Evolutionary conservation across 1,284 basidiomycete species (phyloP).

Genomic region (Ganoderma lucidum): DNA sequence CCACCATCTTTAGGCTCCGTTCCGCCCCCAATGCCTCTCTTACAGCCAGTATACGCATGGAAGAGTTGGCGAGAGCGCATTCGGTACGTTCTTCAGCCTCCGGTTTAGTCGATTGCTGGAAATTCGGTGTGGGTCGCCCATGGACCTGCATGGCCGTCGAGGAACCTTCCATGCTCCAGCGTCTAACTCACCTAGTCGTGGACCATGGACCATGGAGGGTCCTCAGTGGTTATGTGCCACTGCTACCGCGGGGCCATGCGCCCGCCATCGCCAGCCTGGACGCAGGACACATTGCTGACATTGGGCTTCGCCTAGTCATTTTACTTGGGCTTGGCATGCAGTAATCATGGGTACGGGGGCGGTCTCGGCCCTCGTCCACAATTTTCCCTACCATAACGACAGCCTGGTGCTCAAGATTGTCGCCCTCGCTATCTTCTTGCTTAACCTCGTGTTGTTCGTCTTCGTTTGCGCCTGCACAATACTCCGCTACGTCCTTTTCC

Average conservation of each 20-base stretch:
- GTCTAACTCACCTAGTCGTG: not conserved
- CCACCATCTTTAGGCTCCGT: slow-evolving; percentile 14
- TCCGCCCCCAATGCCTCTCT: slow-evolving; percentile 31
- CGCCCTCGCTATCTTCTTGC: slow-evolving; percentile 54
- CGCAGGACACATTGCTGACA: slow-evolving; percentile 8
- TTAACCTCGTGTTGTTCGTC: slow-evolving; percentile 63
- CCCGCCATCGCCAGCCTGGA: not conserved
- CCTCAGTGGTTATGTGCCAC: not conserved
- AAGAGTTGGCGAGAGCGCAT: slow-evolving; percentile 41
- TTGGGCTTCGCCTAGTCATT: slow-evolving; percentile 40
- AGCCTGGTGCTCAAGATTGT: slow-evolving; percentile 43
- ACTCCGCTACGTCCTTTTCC: slow-evolving; percentile 58
- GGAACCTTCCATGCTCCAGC: not conserved
- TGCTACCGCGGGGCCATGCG: not conserved
- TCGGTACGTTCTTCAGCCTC: slow-evolving; percentile 28
- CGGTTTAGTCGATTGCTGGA: not conserved
- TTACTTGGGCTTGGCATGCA: slow-evolving; percentile 51
- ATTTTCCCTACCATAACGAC: slow-evolving; percentile 49
- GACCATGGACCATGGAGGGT: not conserved
- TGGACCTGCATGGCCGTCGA: not conserved
- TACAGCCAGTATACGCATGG: slow-evolving; percentile 38
- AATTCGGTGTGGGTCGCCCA: not conserved
- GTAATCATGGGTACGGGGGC: slow-evolving; percentile 56
- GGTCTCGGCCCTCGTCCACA: slow-evolving; percentile 48
- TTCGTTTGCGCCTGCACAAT: slow-evolving; percentile 51